Percentiles rank a stretch among this genome's conserved stretches.
Evolutionary conservation across 2,329 filamentous ascomycete species (phyloP).

Genomic region (Coleophoma eucalyptorum): DNA sequence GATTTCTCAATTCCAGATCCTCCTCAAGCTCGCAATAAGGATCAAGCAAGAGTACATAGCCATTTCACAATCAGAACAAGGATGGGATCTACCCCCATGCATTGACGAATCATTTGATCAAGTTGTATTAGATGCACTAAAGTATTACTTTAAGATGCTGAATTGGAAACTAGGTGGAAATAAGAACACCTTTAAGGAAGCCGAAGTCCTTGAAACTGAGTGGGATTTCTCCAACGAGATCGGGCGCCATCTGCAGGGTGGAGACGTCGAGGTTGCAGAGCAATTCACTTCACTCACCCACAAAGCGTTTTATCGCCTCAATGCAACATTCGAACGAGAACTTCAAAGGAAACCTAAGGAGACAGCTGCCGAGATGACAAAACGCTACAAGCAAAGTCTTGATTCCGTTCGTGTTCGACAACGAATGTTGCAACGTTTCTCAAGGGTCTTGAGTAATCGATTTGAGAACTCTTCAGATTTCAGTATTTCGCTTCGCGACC

Average conservation of each 20-base stretch:
- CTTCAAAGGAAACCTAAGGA: slow-evolving; percentile 82
- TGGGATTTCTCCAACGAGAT: slow-evolving; percentile 98
- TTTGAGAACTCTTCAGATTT: slow-evolving; percentile 98
- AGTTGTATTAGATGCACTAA: slow-evolving; percentile 86
- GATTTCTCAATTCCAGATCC: slow-evolving; percentile 92
- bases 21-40: slow-evolving; percentile 84
- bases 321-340: slow-evolving; percentile 88
- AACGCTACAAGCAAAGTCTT: slow-evolving; percentile 90
- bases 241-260: slow-evolving; percentile 84
- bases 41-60: slow-evolving; percentile 87
- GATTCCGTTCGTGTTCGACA: slow-evolving; percentile 96
- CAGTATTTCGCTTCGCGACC: slow-evolving; percentile 68
- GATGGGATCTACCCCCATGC: slow-evolving; percentile 93
- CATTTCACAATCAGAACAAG: slow-evolving; percentile 81
- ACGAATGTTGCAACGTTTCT: slow-evolving; percentile 94
- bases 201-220: slow-evolving; percentile 93
- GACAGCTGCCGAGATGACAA: slow-evolving; percentile 84
- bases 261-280: slow-evolving; percentile 94
- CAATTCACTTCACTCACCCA: slow-evolving; percentile 94
- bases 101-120: slow-evolving; percentile 96
- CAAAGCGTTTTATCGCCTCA: slow-evolving; percentile 85
- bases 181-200: slow-evolving; percentile 99
- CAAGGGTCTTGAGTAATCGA: slow-evolving; percentile 81
- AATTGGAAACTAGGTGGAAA: slow-evolving; percentile 98
- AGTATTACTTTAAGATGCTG: slow-evolving; percentile 98